Conservation (phyloP, 495 filamentous ascomycete species). For the Hypoxylon fuscum region DNA sequence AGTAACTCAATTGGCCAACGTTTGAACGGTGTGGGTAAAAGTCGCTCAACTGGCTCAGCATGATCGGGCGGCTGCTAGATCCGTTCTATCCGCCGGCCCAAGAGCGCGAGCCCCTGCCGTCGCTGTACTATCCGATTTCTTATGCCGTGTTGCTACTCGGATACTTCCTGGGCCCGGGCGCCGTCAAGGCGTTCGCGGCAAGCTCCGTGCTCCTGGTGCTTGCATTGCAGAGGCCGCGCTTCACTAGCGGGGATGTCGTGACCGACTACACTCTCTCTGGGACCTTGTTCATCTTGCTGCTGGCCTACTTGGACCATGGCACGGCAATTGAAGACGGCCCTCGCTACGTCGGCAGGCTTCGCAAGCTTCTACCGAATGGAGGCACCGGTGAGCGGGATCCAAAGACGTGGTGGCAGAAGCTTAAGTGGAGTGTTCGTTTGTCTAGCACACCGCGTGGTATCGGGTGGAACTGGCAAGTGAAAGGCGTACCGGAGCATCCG, state of each 20-base stretch:
- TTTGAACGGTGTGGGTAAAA: not conserved
- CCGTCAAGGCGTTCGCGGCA: not conserved
- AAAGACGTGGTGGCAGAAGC: conserved; percentile 21
- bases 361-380: not conserved
- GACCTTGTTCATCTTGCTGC: not conserved
- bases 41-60: not conserved
- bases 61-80: conserved; percentile 2
- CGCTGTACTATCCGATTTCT: not conserved
- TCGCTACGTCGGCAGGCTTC: conserved; percentile 4
- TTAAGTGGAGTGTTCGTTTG: conserved; percentile 24
- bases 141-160: conserved; percentile 1
- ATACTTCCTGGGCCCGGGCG: conserved; percentile 9
- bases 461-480: conserved; percentile 43
- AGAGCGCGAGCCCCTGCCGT: conserved; percentile 10
- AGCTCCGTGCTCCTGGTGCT: not conserved
- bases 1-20: too few relatives aligned
- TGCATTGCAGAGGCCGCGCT: conserved; percentile 2
- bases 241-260: conserved; percentile 8
- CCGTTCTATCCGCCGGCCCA: conserved; percentile 11
- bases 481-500: conserved; percentile 28
- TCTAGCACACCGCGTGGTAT: conserved; percentile 28
- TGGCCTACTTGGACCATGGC: conserved; percentile 4
- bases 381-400: conserved; percentile 3
- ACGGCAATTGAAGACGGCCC: not conserved
- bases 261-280: conserved; percentile 5